Base-by-base conservation (phyloP, 2,329 filamentous ascomycete genomes). In the Stemphylium vesicarium region DNA sequence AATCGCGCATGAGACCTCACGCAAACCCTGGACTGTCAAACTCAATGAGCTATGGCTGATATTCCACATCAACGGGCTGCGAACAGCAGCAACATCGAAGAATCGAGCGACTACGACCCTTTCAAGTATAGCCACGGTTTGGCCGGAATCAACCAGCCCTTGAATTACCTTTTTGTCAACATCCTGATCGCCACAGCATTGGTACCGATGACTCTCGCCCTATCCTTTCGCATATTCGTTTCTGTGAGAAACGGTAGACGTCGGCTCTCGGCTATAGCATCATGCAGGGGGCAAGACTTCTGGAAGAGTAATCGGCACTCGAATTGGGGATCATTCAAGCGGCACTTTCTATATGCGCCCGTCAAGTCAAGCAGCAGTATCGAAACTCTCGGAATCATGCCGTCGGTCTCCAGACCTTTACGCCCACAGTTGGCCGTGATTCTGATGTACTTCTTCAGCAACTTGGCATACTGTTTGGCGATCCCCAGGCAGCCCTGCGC, bases 401-500 rank as follows among this genome's bases (percentile, higher is more conserved):
- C 4, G 73, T 69, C 39, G 7, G 10, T 29, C 9, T 29, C 26
- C 10, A 3, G 26, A 11, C 26, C 9, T 11, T 29, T 29, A 7
- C 69, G 77, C 37, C 68, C 78, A 43, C 77, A 80, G 50, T 67
- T 69, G 3, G 60, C 79, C 37, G 74, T 77, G 56, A 69, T 80
- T 15, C n/a, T 72, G 11, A 57, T 72, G 7, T 80, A 79, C 59
- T 55, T 77, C 5, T 69, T 64, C 16, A 72, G 77, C 60, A 78
- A 78, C 48, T 59, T 77, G 16, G 68, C 70, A 29, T 77, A 78
- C 58, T 76, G 70, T 41, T 62, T 74, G 36, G 72, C 75, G 58
- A 73, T 72, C 32, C 77, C 96, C 84, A 61, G 87, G 70, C 44
- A 88, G 84, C 20, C 88, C 81, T 67, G 92, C 88, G 70, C 93